Conservation (phyloP, 2,329 filamentous ascomycete genomes). For the Lasiodiplodia citricola region DNA sequence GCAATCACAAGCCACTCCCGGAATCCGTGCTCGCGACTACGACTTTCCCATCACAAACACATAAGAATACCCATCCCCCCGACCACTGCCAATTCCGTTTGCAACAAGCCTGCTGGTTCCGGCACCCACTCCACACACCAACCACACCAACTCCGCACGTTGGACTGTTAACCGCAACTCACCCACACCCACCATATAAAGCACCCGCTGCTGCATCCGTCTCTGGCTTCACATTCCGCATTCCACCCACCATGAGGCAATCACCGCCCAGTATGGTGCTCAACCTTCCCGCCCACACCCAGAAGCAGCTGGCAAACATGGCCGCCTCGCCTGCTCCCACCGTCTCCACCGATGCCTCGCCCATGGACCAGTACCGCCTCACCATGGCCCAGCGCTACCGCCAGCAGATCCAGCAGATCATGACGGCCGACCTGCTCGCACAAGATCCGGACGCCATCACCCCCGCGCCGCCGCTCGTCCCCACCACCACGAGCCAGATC, state of each 20-base stretch:
- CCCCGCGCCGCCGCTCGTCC: neutral
- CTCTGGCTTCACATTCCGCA: neutral
- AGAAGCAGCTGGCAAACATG: conserved; percentile 26
- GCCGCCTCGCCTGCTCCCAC: neutral
- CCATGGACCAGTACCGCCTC: conserved; percentile 16
- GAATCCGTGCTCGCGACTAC: neutral
- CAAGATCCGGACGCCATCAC: conserved; percentile 16
- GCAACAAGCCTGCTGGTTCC: conserved; percentile 10
- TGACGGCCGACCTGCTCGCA: conserved; percentile 17
- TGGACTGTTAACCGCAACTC: neutral
- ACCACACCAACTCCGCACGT: neutral
- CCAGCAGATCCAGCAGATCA: conserved; percentile 23
- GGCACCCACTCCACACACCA: neutral
- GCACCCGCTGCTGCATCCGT: neutral
- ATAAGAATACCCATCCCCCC: conserved; percentile 4
- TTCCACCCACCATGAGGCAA: conserved; percentile 1
- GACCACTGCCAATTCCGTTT: neutral
- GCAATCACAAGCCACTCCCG: conserved; percentile 25
- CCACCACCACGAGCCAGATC: conserved; percentile 12
- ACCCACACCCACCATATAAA: neutral
- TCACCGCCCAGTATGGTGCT: conserved; percentile 13
- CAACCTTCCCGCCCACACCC: conserved; percentile 24
- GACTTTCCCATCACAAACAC: neutral
- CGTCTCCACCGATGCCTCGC: neutral
- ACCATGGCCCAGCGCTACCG: conserved; percentile 23